Conservation (phyloP, 768 basidiomycete genomes). For the Boletus vinaceobasis region DNA sequence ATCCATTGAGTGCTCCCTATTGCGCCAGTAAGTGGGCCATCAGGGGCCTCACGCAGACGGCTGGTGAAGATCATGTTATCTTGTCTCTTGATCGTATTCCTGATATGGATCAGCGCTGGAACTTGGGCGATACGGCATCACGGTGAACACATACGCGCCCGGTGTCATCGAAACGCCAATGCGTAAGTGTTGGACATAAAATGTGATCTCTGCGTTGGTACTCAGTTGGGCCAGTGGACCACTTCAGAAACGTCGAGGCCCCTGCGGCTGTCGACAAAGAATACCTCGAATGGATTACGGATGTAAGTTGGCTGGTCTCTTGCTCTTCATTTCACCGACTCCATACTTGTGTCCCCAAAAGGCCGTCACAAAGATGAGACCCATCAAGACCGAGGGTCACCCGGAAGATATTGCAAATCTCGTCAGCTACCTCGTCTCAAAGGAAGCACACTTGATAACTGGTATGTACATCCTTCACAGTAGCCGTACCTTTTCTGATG, state of each 20-base stretch:
- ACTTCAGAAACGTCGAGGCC: neutral
- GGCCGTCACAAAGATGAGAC: neutral
- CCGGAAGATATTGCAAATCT: slow-evolving; percentile 32
- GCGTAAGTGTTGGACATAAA: slow-evolving; percentile 15
- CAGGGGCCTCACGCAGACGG: slow-evolving; percentile 36
- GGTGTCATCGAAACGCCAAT: slow-evolving; percentile 30
- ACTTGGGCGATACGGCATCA: slow-evolving; percentile 30
- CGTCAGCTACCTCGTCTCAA: slow-evolving; percentile 34
- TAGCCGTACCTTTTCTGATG: neutral
- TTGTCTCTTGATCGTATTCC: neutral
- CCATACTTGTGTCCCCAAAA: no score
- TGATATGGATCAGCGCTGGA: slow-evolving; percentile 18
- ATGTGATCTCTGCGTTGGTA: neutral
- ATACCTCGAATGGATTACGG: neutral
- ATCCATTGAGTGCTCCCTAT: slow-evolving; percentile 6
- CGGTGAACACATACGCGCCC: slow-evolving; percentile 39
- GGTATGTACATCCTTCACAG: neutral
- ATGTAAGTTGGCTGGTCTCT: neutral
- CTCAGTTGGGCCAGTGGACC: neutral
- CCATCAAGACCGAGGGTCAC: slow-evolving; percentile 20
- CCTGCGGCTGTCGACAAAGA: neutral
- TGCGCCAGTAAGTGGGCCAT: slow-evolving; percentile 38
- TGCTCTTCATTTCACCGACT: no score
- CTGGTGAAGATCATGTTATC: slow-evolving; percentile 21
- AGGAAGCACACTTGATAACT: slow-evolving; percentile 21